phyloP scores from a whole-genome alignment of 225 moss, liverwort and hornwort genomes.

The Asterella californica region DNA sequence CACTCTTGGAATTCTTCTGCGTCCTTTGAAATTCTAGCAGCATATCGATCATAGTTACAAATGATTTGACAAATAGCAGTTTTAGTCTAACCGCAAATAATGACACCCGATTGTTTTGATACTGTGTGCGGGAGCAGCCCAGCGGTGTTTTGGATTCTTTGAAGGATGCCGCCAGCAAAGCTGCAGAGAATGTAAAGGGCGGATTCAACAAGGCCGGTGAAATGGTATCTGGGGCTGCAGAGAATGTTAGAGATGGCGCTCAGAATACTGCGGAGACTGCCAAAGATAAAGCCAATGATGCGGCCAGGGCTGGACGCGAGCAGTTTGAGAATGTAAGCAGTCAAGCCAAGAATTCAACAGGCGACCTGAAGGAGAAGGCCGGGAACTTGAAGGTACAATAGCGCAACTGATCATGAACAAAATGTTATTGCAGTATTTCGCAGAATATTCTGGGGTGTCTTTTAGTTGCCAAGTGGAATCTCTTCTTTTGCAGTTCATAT shows the following conservation, averaged over 20 bases:
- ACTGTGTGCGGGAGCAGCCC: neutral
- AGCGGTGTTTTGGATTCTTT: slow-evolving; percentile 4
- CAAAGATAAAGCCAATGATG: neutral
- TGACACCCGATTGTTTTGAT: neutral
- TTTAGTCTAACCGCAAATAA: neutral
- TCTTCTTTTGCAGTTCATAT: too few species aligned
- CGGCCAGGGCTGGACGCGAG: neutral
- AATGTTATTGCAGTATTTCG: neutral
- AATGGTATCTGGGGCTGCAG: slow-evolving; percentile 10
- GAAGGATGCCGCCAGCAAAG: slow-evolving; percentile 2
- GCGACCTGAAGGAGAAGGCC: neutral
- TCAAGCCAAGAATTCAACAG: slow-evolving; percentile 2
- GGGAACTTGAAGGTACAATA: neutral
- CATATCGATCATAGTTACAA: neutral
- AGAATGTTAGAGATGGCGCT: neutral
- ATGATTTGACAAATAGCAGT: neutral
- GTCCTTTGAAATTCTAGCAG: too few species aligned
- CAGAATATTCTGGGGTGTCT: too few species aligned
- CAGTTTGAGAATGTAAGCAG: neutral
- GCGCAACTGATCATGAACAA: neutral
- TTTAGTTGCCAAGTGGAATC: too few species aligned
- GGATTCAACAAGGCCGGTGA: slow-evolving; percentile 6
- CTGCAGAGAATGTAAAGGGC: slow-evolving; percentile 2
- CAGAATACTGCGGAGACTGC: neutral
- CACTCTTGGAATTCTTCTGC: too few species aligned